Conservation (phyloP, 2,329 filamentous ascomycete species). For the Colletotrichum cereale region DNA sequence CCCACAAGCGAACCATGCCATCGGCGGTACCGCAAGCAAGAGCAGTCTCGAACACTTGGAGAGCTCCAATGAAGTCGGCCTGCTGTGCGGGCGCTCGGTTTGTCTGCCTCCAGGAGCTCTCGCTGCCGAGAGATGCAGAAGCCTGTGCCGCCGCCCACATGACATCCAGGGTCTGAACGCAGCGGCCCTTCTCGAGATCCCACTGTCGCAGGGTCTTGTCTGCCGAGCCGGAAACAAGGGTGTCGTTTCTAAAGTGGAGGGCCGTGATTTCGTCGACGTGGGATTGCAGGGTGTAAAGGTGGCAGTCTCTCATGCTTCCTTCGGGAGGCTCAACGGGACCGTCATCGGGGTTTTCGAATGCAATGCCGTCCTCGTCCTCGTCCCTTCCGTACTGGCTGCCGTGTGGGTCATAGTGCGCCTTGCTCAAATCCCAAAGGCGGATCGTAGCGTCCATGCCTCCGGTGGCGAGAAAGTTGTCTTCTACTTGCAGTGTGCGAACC, state of each 20-base stretch:
- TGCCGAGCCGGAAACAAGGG: conserved; percentile 92
- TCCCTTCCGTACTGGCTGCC: conserved; percentile 71
- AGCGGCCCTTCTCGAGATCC: conserved; percentile 97
- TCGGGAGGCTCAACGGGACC: conserved; percentile 76
- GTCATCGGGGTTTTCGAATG: conserved; percentile 79
- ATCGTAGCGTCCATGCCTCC: conserved; percentile 96
- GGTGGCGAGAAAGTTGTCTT: conserved; percentile 95
- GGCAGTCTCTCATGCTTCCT: conserved; percentile 89
- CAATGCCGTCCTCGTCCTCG: conserved; percentile 74
- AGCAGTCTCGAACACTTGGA: conserved; percentile 96
- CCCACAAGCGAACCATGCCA: conserved; percentile 97
- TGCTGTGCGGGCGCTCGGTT: conserved; percentile 73
- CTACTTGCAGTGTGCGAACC: conserved; percentile 90
- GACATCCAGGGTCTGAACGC: conserved; percentile 96
- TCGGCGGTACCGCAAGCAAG: conserved; percentile 97
- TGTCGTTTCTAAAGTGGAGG: conserved; percentile 88
- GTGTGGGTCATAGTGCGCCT: conserved; percentile 84
- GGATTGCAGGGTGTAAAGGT: conserved; percentile 87
- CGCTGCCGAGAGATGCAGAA: conserved; percentile 74
- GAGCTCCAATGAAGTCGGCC: conserved; percentile 92
- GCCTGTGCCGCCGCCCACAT: conserved; percentile 98
- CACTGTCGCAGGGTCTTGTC: conserved; percentile 98
- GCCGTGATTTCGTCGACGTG: conserved; percentile 97
- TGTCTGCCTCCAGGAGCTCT: conserved; percentile 79
- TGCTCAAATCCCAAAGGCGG: conserved; percentile 92